Percentiles rank a stretch among this genome's conserved stretches.
These are phyloP conservation scores for Narthecium ossifragum DNA, from an alignment of 106 monocot genomes.

Conservation along the genomic window DNA sequence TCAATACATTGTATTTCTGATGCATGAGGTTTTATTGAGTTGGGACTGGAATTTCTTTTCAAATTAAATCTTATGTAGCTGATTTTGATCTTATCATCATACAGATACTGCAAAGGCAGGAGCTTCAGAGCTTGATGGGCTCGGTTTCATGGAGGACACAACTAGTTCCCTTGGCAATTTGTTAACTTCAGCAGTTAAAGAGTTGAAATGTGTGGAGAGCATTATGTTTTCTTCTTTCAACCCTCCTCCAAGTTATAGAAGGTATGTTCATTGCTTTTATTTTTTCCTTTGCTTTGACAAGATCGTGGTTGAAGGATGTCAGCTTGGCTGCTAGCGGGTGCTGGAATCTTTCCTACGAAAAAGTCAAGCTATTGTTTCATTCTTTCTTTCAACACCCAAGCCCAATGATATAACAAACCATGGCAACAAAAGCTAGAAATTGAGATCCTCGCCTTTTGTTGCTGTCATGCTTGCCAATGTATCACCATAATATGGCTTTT, in stretches of 20 bases:
- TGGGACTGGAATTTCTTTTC: not conserved
- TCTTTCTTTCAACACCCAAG: too few species aligned
- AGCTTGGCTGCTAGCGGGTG: too few species aligned
- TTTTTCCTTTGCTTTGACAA: not conserved
- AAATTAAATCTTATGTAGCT: not conserved
- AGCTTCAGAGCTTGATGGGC: conserved; percentile 59
- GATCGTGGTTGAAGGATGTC: too few species aligned
- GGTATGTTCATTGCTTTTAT: conserved; percentile 23
- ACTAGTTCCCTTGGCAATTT: conserved; percentile 52
- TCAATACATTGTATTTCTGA: not conserved
- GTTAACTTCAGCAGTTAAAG: conserved; percentile 29
- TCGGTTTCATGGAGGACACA: conserved; percentile 81
- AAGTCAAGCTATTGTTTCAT: too few species aligned
- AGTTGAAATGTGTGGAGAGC: conserved; percentile 68
- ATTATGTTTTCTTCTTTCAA: conserved; percentile 93
- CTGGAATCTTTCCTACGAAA: too few species aligned
- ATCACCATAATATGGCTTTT: too few species aligned
- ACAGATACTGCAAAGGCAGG: conserved; percentile 65
- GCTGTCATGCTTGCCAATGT: too few species aligned
- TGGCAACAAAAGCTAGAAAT: too few species aligned
- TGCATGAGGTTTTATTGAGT: not conserved
- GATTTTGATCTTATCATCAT: not conserved
- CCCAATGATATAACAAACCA: too few species aligned
- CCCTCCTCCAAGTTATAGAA: conserved; percentile 92
- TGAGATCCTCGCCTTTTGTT: too few species aligned